Base-by-base conservation (phyloP, 371 early-diverging fungal genomes). In the Syncephalastrum monosporum region DNA sequence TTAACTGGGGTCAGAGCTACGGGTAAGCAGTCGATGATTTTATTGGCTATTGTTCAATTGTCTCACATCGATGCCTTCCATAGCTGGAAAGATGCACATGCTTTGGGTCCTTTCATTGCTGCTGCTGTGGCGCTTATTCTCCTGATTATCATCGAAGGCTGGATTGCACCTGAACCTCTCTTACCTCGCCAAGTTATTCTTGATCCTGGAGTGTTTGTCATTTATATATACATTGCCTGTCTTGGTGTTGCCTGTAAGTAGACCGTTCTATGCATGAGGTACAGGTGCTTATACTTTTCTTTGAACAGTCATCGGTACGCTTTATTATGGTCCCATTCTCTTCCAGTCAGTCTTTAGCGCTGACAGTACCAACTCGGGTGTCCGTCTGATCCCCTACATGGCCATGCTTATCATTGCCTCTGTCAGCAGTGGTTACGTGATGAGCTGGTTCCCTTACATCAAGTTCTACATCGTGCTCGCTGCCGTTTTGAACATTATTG, bases 251-350 rank as follows among this genome's bases (percentile, higher is more conserved):
- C 80, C 16, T 87, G 56, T 55, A 55, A 47, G 56, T 47, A 47
- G 12, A n/a, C 46, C 3, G 5, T 14, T 33, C n/a, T 27, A n/a
- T 45, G 44, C 27, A 25, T 15, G 38, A 33, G 2, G 3, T 33
- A 33, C 10, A 12, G 2, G 12, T 29, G 10, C 38, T 33, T 33
- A 8, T 27, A 1, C n/a, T 29, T 25, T 19, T 10, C 10, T 46
- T 46, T 0, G 8, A 38, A 42, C 47, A 55, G 56, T 91, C 61
- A 83, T 87, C 52, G 79, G 82, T 25, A 77, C 85, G 10, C 63
- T 90, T 16, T 94, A 86, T 63, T 90, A 88, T 67, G 75, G 86
- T 8, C 85, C 91, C 3, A 50, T 84, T 33, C 81, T 77, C 27
- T 87, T 80, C 72, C 79, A 79, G 55, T 45, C 74, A 29, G 75